Evolutionary conservation across 208 protist genomes (phyloP), one percentile per base, ranked within the genome.

Genomic region (Acanthamoeba lenticulata): DNA sequence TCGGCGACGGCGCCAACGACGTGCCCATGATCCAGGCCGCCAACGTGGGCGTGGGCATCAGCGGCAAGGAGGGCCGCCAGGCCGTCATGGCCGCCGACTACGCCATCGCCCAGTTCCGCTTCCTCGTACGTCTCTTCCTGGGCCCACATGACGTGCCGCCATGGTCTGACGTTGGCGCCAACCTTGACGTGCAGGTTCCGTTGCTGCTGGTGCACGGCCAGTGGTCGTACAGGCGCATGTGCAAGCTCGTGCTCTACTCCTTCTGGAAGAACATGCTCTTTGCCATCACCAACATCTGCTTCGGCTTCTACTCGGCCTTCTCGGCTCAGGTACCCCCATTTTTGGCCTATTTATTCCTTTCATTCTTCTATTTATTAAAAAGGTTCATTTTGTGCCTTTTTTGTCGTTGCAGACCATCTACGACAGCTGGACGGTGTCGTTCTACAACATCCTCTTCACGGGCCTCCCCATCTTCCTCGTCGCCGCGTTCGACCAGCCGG

Each of bases 1-100:
- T 99, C 95, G 99, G 99, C 72, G 99, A 99, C 95, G 99, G 99
- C 69, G 99, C 98, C 13, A 99, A 99, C 93, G 99, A 99, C 95
- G 99, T 99, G 2, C 96, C 96, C 24, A 99, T 99, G 99, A 98
- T 98, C 74, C 97, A 98, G 94, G 90, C 79, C 32, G 96, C 96
- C 5, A 94, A 96, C 34, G 90, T 94, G 17, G n/a, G 72, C 45
- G 94, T 98, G n/a, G 98, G 98, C 69, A 98, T 98, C 91, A 94
- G 38, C 67, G 98, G 98, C 40, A 83, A 97, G 11, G 98, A 98
- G 94, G 98, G 98, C 55, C 90, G 95, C 34, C 97, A 98, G 94
- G 97, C 98, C 13, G 96, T 97, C 38, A 95, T 96, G 81, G 86
- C 94, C 1, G 42, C 92, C 13, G 98, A 98, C 94, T 98, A 97